phyloP scores from a whole-genome alignment of 805 yeast species.

The Sungouiozyma ichnusensis region DNA sequence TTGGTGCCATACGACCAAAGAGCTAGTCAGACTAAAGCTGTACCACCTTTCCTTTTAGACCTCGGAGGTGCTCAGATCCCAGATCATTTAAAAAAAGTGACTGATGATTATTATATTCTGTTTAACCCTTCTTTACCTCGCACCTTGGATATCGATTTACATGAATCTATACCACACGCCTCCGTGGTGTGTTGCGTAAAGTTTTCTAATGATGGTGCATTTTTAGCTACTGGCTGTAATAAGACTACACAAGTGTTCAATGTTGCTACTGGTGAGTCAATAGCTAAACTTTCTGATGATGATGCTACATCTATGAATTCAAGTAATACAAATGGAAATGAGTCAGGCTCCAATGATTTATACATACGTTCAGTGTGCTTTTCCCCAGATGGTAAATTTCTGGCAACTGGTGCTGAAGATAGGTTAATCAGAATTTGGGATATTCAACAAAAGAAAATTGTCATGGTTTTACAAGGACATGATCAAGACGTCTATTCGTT shows the following conservation, averaged over 20 bases:
- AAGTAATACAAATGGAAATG: conserved; percentile 7
- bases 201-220: conserved; percentile 84
- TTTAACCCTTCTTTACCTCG: conserved; percentile 81
- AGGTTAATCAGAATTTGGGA: conserved; percentile 94
- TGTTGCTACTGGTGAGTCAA: conserved; percentile 82
- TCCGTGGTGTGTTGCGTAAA: conserved; percentile 96
- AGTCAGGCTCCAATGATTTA: conserved; percentile 43
- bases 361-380: conserved; percentile 93
- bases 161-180: conserved; percentile 83
- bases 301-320: conserved; percentile 31
- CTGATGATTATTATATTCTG: conserved; percentile 74
- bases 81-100: conserved; percentile 69
- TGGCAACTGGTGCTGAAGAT: conserved; percentile 92
- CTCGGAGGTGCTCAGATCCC: conserved; percentile 70
- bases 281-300: conserved; percentile 82
- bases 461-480: conserved; percentile 82
- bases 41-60: conserved; percentile 72
- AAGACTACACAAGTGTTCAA: conserved; percentile 90
- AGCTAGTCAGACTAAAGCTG: conserved; percentile 52
- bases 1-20: conserved; percentile 32
- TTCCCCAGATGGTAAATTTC: conserved; percentile 85
- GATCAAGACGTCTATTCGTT: conserved; percentile 96
- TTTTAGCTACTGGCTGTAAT: conserved; percentile 93
- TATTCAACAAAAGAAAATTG: conserved; percentile 70
- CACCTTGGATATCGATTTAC: conserved; percentile 72